Evolutionary conservation across 371 early-diverging fungal genomes (phyloP).

Genomic region (Dichotomocladium elegans): DNA sequence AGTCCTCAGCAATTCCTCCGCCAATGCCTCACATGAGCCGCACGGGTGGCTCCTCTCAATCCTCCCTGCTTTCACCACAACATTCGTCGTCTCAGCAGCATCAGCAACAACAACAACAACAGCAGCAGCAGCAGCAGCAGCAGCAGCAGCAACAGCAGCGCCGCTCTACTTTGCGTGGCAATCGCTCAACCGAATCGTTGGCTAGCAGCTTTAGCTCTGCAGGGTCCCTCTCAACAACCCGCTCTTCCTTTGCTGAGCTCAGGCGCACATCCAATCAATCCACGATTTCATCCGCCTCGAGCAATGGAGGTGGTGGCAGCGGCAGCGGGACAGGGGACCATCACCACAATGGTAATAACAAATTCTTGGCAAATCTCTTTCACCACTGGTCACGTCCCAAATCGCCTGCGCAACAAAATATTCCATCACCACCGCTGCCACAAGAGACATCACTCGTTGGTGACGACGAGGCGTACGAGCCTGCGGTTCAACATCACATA

Average conservation of each 20-base stretch:
- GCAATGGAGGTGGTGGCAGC: too few relatives aligned
- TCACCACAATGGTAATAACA: slow-evolving; percentile 3
- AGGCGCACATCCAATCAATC: slow-evolving; percentile 11
- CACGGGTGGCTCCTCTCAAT: not conserved
- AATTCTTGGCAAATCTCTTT: slow-evolving; percentile 10
- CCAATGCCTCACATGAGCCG: not conserved
- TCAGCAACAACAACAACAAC: too few relatives aligned
- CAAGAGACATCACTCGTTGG: too few relatives aligned
- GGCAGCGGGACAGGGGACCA: too few relatives aligned
- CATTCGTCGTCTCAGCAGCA: too few relatives aligned
- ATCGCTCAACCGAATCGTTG: slow-evolving; percentile 11
- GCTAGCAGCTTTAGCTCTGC: slow-evolving; percentile 9
- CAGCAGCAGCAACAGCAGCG: not conserved
- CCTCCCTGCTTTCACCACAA: slow-evolving; percentile 2
- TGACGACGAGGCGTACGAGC: not conserved
- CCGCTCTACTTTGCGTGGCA: slow-evolving; percentile 8
- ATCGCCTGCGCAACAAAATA: not conserved
- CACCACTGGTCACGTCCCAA: slow-evolving; percentile 12
- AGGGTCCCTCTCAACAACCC: not conserved
- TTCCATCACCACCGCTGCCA: not conserved
- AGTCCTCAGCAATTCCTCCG: slow-evolving; percentile 2
- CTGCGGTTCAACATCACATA: not conserved
- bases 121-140: not conserved
- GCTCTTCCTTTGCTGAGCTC: slow-evolving; percentile 10
- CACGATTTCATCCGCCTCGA: not conserved